A percentile compares a stretch with the other conserved stretches of the same genome.
Conservation (phyloP, 345 rosid species). For the Gynandropsis gynandra region DNA sequence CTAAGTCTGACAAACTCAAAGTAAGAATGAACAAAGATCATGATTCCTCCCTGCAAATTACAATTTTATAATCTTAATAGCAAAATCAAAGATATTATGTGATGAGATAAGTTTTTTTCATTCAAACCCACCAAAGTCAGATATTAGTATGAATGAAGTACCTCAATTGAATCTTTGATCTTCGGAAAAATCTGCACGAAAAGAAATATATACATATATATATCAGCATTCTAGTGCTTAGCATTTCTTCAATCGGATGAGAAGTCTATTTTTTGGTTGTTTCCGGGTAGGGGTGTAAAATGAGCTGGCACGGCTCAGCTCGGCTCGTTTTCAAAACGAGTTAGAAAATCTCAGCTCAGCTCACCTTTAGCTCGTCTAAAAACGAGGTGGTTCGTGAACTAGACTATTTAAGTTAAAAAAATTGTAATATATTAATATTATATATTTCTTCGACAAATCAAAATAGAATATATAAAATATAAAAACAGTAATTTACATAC, state of each 20-base stretch:
- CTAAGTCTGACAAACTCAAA: slow-evolving; percentile 78
- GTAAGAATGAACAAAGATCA: slow-evolving; percentile 82
- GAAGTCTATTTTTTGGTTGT: too few species aligned
- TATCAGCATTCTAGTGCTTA: slow-evolving; percentile 10
- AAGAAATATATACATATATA: slow-evolving; percentile 28
- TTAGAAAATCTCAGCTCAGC: too few species aligned
- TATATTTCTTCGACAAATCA: too few species aligned
- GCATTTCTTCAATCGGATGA: slow-evolving; percentile 4
- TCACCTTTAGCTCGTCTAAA: too few species aligned
- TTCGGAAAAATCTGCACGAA: slow-evolving; percentile 83
- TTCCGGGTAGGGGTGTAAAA: too few species aligned
- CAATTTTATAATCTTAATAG: background rate
- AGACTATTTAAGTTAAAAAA: too few species aligned
- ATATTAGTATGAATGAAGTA: slow-evolving; percentile 26
- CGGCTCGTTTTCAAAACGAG: too few species aligned
- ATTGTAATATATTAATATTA: too few species aligned
- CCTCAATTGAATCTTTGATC: slow-evolving; percentile 84
- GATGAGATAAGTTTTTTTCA: background rate
- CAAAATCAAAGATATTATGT: background rate
- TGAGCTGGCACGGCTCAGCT: too few species aligned
- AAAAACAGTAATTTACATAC: too few species aligned
- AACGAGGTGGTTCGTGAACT: too few species aligned
- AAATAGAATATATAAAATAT: too few species aligned
- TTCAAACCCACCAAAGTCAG: slow-evolving; percentile 8
- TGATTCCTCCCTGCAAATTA: slow-evolving; percentile 64